Base-by-base conservation (phyloP, 169 alveolate species). In the Pseudocohnilembus persalinus region DNA sequence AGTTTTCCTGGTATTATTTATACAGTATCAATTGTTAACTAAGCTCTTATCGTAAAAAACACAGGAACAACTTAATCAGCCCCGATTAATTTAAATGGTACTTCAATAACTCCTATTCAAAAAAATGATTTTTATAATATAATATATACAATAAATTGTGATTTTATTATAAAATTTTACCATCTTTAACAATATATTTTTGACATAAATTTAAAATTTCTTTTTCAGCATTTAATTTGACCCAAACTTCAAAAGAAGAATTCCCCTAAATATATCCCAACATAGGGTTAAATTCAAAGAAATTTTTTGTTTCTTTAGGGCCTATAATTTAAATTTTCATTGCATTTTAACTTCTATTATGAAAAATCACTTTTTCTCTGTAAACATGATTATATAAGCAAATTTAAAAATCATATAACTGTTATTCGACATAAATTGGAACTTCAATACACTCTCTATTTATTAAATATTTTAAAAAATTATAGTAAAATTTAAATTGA, bases 21-120 rank as follows among this genome's bases (percentile, higher is more conserved):
- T 0, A 95, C 87, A 26, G 92, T 83, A 74, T 93, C 92, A 24
- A 83, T 91, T 0, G 96, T 92, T 82, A 95, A 89, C 31, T 77
- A 79, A n/a, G 91, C 84, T 32, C 88, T 85, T 27, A 95, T 89
- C 65, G 80, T 91, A 73, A 93, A 92, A 31, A 86, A 88, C 28
- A 95, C 96, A n/a, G 98, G 98, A 78, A 93, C 85, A 29, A 90
- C 93, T 76, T 95, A 89, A 81, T 93, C 94, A 31, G 96, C 95
- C 27, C 96, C 98, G 0, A 94, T 93, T 30, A 94, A 90, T 90
- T 93, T 92, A 82, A 95, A 82, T 33, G 97, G 95, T 77, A 95
- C 86, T 82, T 85, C 82, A 74, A 90, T 90, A 30, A 89, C 33
- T 77, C 82, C 76, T 82, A 29, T 35, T n/a, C n/a, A 78, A 73